Base-by-base conservation (phyloP, 345 rosid genomes). In the Clausena lansium region DNA sequence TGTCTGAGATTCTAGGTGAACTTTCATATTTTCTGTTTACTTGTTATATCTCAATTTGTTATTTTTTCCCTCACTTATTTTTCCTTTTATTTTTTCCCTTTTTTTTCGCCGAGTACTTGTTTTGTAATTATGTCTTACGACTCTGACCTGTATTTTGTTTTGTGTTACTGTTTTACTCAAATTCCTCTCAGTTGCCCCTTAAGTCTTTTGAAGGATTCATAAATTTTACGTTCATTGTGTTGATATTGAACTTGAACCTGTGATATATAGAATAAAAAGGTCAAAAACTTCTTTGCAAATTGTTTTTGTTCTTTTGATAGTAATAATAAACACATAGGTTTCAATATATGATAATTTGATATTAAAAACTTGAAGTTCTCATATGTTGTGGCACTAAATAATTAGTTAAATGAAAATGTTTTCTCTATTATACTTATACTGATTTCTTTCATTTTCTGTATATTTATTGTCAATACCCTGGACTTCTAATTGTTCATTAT, bases 361-460 rank as follows among this genome's bases (percentile, higher is more conserved):
- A 59, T 59, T 59, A 8, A 19, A 73, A 38, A n/a, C 36, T 59
- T 27, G 39, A 25, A 13, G 52, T 36, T 72, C 38, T 8, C n/a
- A 14, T n/a, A 32, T 35, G 19, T 33, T 7, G 45, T 10, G 24
- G 24, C 33, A 32, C 27, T 20, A 52, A 6, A 52, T 30, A 50
- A 69, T 6, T 24, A 41, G n/a, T 13, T 6, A 33, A 11, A n/a
- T 22, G 36, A 24, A 41, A 25, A 70, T 6, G 9, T 27, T 73
- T 74, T 73, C 19, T 60, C 25, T n/a, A n/a, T n/a, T n/a, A n/a
- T n/a, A 11, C 35, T 60, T 79, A 36, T 75, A 24, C 64, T 22
- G 22, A 39, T 45, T 3, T 47, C 19, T 80, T 70, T 80, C 60
- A 36, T n/a, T 63, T 70, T 41, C 36, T 28, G 2, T 33, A 10